These are phyloP conservation scores for Fragaria nilgerrensis DNA, from an alignment of 306 rosid genomes.

Conservation along the genomic window DNA sequence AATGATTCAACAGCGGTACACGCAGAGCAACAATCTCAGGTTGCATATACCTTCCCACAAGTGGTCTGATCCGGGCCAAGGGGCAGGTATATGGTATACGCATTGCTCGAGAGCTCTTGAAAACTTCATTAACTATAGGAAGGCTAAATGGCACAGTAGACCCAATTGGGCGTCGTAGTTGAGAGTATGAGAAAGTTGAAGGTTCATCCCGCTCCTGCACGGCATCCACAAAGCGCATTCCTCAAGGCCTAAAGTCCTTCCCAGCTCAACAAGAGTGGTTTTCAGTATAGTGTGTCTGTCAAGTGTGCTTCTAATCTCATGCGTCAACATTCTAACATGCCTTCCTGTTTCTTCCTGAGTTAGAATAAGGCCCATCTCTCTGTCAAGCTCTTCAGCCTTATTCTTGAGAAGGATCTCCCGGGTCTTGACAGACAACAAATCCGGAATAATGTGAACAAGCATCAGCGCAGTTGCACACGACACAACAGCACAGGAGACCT, in stretches of 20 bases:
- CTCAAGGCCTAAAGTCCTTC: slow-evolving; percentile 76
- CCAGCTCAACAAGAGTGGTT: slow-evolving; percentile 92
- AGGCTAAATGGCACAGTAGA: slow-evolving; percentile 57
- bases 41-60: slow-evolving; percentile 61
- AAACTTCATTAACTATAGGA: slow-evolving; percentile 73
- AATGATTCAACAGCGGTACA: slow-evolving; percentile 77
- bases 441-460: slow-evolving; percentile 96
- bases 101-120: slow-evolving; percentile 61
- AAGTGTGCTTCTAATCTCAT: slow-evolving; percentile 92
- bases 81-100: slow-evolving; percentile 70
- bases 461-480: slow-evolving; percentile 88
- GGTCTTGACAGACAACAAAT: slow-evolving; percentile 76
- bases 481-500: slow-evolving; percentile 77
- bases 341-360: slow-evolving; percentile 89
- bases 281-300: slow-evolving; percentile 80
- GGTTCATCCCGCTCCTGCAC: slow-evolving; percentile 58
- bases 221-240: slow-evolving; percentile 99
- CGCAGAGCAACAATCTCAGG: slow-evolving; percentile 91
- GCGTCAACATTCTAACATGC: slow-evolving; percentile 97
- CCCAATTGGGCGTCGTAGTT: slow-evolving; percentile 69
- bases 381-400: slow-evolving; percentile 87
- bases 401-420: slow-evolving; percentile 73
- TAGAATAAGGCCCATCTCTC: slow-evolving; percentile 93
- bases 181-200: slow-evolving; percentile 77
- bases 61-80: slow-evolving; percentile 70